Percentiles rank a stretch among this genome's conserved stretches.
These are phyloP conservation scores for Loxodes magnus DNA, from an alignment of 73 alveolate genomes.

Conservation along the genomic window DNA sequence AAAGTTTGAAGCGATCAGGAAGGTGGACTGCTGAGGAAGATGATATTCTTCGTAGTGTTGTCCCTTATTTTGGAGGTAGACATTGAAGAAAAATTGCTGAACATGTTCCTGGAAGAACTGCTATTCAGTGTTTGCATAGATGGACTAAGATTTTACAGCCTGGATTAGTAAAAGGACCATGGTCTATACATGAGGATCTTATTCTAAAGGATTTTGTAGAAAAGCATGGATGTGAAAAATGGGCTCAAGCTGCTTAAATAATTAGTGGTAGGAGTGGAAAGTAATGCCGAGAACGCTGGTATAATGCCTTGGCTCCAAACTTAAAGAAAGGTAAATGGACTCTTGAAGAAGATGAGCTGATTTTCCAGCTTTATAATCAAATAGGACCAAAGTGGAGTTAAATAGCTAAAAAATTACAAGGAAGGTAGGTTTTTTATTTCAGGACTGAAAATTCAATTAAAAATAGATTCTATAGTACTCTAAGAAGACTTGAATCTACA, in stretches of 20 bases:
- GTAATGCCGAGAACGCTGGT: slow-evolving; percentile 92
- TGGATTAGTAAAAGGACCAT: slow-evolving; percentile 70
- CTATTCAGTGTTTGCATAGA: slow-evolving; percentile 61
- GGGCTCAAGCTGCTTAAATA: slow-evolving; percentile 46
- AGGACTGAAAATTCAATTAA: slow-evolving; percentile 72
- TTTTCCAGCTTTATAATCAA: slow-evolving; percentile 43
- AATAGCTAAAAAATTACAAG: slow-evolving; percentile 43
- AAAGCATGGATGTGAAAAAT: slow-evolving; percentile 43
- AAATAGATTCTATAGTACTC: slow-evolving; percentile 28
- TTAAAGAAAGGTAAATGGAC: slow-evolving; percentile 82
- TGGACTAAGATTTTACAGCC: slow-evolving; percentile 69
- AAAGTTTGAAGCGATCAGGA: too few species aligned
- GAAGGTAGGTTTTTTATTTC: too few species aligned
- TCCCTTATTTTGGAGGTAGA: slow-evolving; percentile 22
- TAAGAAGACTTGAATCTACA: background rate
- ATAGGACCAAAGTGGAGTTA: slow-evolving; percentile 75
- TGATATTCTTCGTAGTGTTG: background rate
- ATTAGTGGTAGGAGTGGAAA: slow-evolving; percentile 75
- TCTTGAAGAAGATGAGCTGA: slow-evolving; percentile 53
- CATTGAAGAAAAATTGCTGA: slow-evolving; percentile 49
- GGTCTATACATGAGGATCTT: slow-evolving; percentile 60
- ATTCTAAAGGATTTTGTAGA: slow-evolving; percentile 50
- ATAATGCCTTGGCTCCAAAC: slow-evolving; percentile 75
- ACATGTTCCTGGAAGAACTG: slow-evolving; percentile 46
- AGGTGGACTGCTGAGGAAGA: slow-evolving; percentile 13